A percentile compares a stretch with the other conserved stretches of the same genome.
Conservation (phyloP, 1,139 yeast genomes). For the Saccharomyces hybrid region DNA sequence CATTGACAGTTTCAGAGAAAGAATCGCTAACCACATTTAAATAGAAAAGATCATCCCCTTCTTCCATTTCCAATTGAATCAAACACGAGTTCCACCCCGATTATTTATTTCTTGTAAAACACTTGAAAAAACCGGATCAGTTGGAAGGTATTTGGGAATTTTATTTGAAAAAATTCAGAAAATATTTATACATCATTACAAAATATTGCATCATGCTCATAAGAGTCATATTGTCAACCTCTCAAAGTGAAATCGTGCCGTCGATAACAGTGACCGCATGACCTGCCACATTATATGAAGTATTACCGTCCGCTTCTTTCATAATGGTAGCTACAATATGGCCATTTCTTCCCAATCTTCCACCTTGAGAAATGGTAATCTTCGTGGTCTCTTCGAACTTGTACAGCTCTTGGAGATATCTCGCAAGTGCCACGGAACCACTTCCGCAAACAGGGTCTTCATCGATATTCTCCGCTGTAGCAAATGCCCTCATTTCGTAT, state of each 20-base stretch:
- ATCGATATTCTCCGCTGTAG: constrained; percentile 32
- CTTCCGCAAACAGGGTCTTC: constrained; percentile 52
- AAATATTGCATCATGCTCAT: background rate
- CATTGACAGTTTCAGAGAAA: constrained; percentile 39
- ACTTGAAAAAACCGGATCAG: no score
- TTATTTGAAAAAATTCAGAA: no score
- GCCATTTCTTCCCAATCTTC: constrained; percentile 35
- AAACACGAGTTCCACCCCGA: background rate
- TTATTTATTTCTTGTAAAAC: no score
- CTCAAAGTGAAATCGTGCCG: constrained; percentile 24
- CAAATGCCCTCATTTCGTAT: constrained; percentile 39
- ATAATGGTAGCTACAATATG: constrained; percentile 24
- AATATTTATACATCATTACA: no score
- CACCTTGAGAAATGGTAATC: constrained; percentile 35
- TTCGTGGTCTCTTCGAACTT: constrained; percentile 16
- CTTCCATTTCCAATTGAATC: background rate
- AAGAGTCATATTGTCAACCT: background rate
- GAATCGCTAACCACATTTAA: background rate
- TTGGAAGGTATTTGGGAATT: no score
- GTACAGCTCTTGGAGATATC: constrained; percentile 23
- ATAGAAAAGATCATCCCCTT: background rate
- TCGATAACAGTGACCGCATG: constrained; percentile 32
- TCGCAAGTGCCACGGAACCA: constrained; percentile 37
- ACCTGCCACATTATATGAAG: constrained; percentile 31
- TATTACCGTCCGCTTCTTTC: constrained; percentile 11